Evolutionary conservation across 78 protist genomes (phyloP), one percentile per base, ranked within the genome.

Genomic region (Parvularia atlantis): DNA sequence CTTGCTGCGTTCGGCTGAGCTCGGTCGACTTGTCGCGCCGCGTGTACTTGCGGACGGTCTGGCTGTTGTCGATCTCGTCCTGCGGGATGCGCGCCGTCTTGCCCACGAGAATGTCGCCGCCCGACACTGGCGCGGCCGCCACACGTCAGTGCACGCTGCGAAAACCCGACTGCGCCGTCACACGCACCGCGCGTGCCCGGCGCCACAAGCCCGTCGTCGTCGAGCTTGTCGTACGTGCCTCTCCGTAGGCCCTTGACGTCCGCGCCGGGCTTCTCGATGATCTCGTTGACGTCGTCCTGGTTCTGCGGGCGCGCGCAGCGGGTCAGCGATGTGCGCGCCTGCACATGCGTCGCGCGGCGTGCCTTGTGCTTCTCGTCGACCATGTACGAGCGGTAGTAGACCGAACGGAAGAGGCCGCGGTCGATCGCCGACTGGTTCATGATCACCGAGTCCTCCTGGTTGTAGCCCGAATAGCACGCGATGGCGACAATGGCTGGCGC

Each of bases 401-500:
- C 68, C 13, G 98, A 87, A 26, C 99, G 83, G 87, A 97, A 92
- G 67, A 98, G 48, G 50, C 99, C 99, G 30, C 99, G 89, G 71
- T 98, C 99, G 56, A 98, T 84, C 17, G 99, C 37, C 20, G 95
- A 81, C 54, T 88, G 96, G 82, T 82, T 94, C 89, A 98, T 70
- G 64, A 98, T 91, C 40, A 97, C 57, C 22, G 99, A 95, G 72
- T 98, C 99, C 78, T 98, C 99, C 80, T 97, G 99, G 84, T 98
- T 97, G 91, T 95, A 98, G 11, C 99, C 99, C 14, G 96, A 66
- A 86, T 98, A 95, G 80, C 95, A 89, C 16, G 84, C 71, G 77
- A 98, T 93, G 33, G 98, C 99, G 0, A 92, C 98, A 46, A 94
- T 69, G 41, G 93, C 97, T n/a, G n/a, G n/a, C n/a, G n/a, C n/a